phyloP scores from a whole-genome alignment of 108 stramenopile species.

The Fragilaria radians region DNA sequence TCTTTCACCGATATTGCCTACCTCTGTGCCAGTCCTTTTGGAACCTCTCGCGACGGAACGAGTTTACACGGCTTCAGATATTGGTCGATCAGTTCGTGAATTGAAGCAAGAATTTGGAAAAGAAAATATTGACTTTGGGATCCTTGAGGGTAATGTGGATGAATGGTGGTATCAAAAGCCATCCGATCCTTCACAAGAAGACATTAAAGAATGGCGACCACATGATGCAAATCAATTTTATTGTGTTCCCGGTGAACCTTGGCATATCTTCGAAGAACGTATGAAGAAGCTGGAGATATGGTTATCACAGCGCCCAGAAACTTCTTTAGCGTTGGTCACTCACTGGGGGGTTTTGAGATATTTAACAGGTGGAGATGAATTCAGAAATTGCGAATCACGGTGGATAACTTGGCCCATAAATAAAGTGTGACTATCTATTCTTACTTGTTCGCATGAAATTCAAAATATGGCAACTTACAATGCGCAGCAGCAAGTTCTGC shows the following conservation, averaged over 20 bases:
- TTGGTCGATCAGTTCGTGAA: slow-evolving; percentile 6
- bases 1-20: background rate
- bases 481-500: slow-evolving; percentile 36
- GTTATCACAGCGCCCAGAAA: slow-evolving; percentile 20
- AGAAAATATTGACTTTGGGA: slow-evolving; percentile 1
- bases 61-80: slow-evolving; percentile 30
- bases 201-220: slow-evolving; percentile 33
- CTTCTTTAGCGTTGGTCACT: slow-evolving; percentile 26
- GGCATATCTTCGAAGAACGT: slow-evolving; percentile 21
- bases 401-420: background rate
- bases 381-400: slow-evolving; percentile 11
- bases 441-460: slow-evolving; percentile 33
- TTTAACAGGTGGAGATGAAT: slow-evolving; percentile 15
- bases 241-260: slow-evolving; percentile 35
- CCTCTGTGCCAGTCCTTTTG: slow-evolving; percentile 9
- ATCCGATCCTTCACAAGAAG: background rate
- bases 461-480: slow-evolving; percentile 36
- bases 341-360: slow-evolving; percentile 36
- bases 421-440: background rate
- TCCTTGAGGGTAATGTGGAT: background rate
- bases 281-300: slow-evolving; percentile 25
- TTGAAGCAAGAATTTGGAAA: slow-evolving; percentile 15
- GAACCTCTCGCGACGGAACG: slow-evolving; percentile 27
- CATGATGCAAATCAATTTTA: slow-evolving; percentile 24
- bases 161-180: slow-evolving; percentile 24